A percentile compares a stretch with the other conserved stretches of the same genome.
phyloP scores from a whole-genome alignment of 2,329 filamentous ascomycete species.

The Trichoderma koningiopsis region DNA sequence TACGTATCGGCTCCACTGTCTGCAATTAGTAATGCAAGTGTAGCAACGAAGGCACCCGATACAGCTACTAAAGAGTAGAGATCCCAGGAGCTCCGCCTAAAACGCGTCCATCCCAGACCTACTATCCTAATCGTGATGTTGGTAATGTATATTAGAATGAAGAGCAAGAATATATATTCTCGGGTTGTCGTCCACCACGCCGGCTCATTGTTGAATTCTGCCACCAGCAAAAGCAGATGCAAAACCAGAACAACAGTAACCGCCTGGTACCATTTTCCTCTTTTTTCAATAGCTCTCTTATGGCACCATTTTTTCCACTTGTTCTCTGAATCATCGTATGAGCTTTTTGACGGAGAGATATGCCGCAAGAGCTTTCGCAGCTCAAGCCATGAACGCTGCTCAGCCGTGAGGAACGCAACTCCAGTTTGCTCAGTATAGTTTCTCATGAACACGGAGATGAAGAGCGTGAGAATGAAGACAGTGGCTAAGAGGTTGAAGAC shows the following conservation, averaged over 20 bases:
- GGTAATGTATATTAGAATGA: slow-evolving; percentile 78
- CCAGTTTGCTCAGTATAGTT: slow-evolving; percentile 99
- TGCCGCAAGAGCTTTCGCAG: slow-evolving; percentile 87
- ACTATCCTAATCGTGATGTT: slow-evolving; percentile 84
- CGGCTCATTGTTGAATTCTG: slow-evolving; percentile 82
- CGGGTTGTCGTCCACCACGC: slow-evolving; percentile 69
- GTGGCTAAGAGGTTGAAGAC: slow-evolving; percentile 95
- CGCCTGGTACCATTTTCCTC: slow-evolving; percentile 83
- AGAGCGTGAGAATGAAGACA: slow-evolving; percentile 94
- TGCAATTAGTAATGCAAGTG: slow-evolving; percentile 74
- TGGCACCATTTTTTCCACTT: slow-evolving; percentile 94
- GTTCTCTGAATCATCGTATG: slow-evolving; percentile 73
- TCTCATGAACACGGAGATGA: slow-evolving; percentile 99
- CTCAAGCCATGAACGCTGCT: slow-evolving; percentile 96
- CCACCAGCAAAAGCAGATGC: slow-evolving; percentile 78
- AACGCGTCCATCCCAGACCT: slow-evolving; percentile 89
- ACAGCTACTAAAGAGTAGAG: slow-evolving; percentile 82
- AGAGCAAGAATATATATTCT: slow-evolving; percentile 75
- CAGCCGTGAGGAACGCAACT: slow-evolving; percentile 91
- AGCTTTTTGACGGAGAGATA: slow-evolving; percentile 91
- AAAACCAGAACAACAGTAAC: slow-evolving; percentile 79
- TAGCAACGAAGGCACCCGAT: slow-evolving; percentile 73
- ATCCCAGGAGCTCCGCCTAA: slow-evolving; percentile 93
- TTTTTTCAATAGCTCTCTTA: slow-evolving; percentile 89
- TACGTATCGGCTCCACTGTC: slow-evolving; percentile 63